A percentile compares a stretch with the other conserved stretches of the same genome.
Conservation (phyloP, 371 early-diverging fungal genomes). For the Apophysomyces ossiformis region DNA sequence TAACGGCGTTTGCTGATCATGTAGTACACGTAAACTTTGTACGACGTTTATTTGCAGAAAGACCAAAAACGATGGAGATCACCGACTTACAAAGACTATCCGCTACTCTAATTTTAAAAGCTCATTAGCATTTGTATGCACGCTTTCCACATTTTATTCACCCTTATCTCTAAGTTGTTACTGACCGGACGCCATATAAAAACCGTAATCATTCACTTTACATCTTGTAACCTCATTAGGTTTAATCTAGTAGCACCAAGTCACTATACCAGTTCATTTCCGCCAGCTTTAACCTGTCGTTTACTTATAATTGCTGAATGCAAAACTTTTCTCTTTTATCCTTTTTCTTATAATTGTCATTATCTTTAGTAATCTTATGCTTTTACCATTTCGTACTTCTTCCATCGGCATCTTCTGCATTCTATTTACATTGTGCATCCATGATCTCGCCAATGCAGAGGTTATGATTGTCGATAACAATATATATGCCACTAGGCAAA, state of each 20-base stretch:
- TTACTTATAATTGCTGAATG: background rate
- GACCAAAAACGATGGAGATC: background rate
- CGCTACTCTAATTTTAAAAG: background rate
- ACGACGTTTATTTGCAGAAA: background rate
- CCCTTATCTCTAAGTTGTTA: background rate
- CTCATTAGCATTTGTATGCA: background rate
- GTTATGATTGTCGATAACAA: background rate
- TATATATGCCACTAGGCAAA: background rate
- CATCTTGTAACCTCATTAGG: slow-evolving; percentile 7
- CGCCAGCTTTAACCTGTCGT: background rate
- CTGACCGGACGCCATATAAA: background rate
- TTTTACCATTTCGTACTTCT: background rate
- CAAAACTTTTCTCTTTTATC: background rate
- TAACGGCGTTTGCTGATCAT: background rate
- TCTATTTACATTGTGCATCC: background rate
- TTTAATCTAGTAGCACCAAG: slow-evolving; percentile 1
- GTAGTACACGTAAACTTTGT: background rate
- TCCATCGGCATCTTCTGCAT: background rate
- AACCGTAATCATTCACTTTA: background rate
- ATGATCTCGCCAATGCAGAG: background rate
- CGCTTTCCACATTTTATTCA: too few species aligned
- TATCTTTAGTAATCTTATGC: background rate
- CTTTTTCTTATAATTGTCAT: background rate
- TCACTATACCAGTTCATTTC: slow-evolving; percentile 5
- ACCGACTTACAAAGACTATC: background rate